Evolutionary conservation across 805 yeast species (phyloP).

Genomic region (Lipomyces spencermartinsiae): DNA sequence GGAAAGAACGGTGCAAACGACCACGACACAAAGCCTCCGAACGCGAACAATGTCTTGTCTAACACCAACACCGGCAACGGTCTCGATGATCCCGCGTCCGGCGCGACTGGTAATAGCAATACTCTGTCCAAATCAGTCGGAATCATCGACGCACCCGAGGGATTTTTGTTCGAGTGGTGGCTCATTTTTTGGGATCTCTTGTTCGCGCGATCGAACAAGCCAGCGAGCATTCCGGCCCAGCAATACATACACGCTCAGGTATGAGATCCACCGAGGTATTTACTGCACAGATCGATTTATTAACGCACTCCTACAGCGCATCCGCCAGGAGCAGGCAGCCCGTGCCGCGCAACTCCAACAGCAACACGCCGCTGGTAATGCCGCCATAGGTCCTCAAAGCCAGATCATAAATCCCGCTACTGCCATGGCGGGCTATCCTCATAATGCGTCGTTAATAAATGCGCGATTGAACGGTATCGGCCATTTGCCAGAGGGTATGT

Average conservation of each 20-base stretch:
- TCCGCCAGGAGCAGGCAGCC: constrained; percentile 53
- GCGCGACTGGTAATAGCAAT: constrained; percentile 6
- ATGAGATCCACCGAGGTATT: not conserved
- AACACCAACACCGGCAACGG: not conserved
- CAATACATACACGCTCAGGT: constrained; percentile 65
- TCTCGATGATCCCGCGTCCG: constrained; percentile 4
- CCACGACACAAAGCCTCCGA: constrained; percentile 10
- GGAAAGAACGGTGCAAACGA: constrained; percentile 2
- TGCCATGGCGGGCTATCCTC: constrained; percentile 22
- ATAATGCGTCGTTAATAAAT: constrained; percentile 15
- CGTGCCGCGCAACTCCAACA: constrained; percentile 49
- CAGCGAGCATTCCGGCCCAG: constrained; percentile 62
- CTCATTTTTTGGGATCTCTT: constrained; percentile 93
- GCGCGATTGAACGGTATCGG: constrained; percentile 29
- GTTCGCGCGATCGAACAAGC: constrained; percentile 75
- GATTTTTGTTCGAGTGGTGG: constrained; percentile 95
- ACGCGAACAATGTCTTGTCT: constrained; percentile 2
- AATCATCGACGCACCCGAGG: constrained; percentile 79
- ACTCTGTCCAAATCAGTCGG: constrained; percentile 32
- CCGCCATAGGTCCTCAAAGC: constrained; percentile 34
- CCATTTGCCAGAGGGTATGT: constrained; percentile 35
- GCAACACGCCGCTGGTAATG: constrained; percentile 41
- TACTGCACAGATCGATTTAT: not conserved
- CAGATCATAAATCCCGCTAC: constrained; percentile 35
- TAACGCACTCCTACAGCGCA: constrained; percentile 48